Evolutionary conservation across 1,284 basidiomycete genomes (phyloP).

Genomic region (Porodaedalea pini): DNA sequence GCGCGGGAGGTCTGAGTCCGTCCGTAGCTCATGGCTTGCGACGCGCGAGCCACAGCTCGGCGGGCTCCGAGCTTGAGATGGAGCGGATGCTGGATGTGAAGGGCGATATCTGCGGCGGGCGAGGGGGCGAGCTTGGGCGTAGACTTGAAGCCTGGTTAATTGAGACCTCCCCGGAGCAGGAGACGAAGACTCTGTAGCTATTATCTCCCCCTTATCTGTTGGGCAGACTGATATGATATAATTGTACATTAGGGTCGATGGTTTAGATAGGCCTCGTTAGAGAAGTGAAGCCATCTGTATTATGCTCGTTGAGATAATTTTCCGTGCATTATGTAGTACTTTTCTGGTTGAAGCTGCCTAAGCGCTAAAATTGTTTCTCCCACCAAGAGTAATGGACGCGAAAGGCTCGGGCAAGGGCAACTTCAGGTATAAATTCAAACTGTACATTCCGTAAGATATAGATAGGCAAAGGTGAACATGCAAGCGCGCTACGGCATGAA

Average conservation of each 20-base stretch:
- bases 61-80: constrained; percentile 45
- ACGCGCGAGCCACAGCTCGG: constrained; percentile 36
- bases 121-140: constrained; percentile 69
- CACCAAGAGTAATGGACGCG: too few relatives aligned
- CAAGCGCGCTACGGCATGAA: too few relatives aligned
- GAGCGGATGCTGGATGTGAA: constrained; percentile 65
- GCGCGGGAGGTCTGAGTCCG: constrained; percentile 5
- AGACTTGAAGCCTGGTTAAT: constrained; percentile 66
- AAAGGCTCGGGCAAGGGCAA: too few relatives aligned
- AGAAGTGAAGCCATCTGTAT: not conserved
- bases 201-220: not conserved
- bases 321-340: too few relatives aligned
- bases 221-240: not conserved
- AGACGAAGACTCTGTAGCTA: not conserved
- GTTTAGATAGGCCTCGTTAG: too few relatives aligned
- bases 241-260: not conserved
- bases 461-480: too few relatives aligned
- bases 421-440: too few relatives aligned
- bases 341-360: too few relatives aligned
- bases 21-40: constrained; percentile 12
- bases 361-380: too few relatives aligned
- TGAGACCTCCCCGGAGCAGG: constrained; percentile 12
- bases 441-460: too few relatives aligned
- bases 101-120: constrained; percentile 71
- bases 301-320: too few relatives aligned